phyloP scores from a whole-genome alignment of 805 yeast genomes.

The Sugiyamaella qingdaonensis region DNA sequence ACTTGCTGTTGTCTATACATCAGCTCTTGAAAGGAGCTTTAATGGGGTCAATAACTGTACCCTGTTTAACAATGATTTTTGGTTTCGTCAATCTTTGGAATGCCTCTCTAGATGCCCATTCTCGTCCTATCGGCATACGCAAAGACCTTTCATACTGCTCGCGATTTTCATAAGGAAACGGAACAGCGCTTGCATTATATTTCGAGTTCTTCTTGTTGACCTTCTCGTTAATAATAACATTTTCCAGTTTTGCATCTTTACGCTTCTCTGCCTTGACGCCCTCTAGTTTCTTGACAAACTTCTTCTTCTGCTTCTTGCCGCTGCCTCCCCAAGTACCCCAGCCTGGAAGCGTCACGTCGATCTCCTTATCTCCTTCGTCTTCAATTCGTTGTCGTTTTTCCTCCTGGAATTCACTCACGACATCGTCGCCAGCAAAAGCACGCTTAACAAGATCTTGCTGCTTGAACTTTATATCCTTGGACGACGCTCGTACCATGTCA shows the following conservation, averaged over 20 bases:
- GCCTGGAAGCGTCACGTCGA: conserved; percentile 86
- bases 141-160: conserved; percentile 94
- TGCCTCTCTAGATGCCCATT: conserved; percentile 86
- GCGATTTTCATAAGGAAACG: conserved; percentile 87
- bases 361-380: conserved; percentile 84
- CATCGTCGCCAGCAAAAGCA: conserved; percentile 98
- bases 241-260: conserved; percentile 67
- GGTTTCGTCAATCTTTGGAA: conserved; percentile 90
- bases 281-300: conserved; percentile 62
- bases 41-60: conserved; percentile 86
- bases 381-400: conserved; percentile 65
- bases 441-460: conserved; percentile 79
- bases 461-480: conserved; percentile 48
- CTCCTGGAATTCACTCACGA: conserved; percentile 68
- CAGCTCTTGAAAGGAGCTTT: conserved; percentile 66
- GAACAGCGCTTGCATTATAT: conserved; percentile 85
- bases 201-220: conserved; percentile 79
- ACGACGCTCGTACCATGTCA: conserved; percentile 15
- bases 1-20: background rate
- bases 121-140: conserved; percentile 95
- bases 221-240: conserved; percentile 86
- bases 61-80: conserved; percentile 77
- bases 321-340: conserved; percentile 98
- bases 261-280: conserved; percentile 75
- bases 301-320: conserved; percentile 47